Evolutionary conservation across 257 asterid genomes (phyloP).

Genomic region (Nicotiana benthamiana): DNA sequence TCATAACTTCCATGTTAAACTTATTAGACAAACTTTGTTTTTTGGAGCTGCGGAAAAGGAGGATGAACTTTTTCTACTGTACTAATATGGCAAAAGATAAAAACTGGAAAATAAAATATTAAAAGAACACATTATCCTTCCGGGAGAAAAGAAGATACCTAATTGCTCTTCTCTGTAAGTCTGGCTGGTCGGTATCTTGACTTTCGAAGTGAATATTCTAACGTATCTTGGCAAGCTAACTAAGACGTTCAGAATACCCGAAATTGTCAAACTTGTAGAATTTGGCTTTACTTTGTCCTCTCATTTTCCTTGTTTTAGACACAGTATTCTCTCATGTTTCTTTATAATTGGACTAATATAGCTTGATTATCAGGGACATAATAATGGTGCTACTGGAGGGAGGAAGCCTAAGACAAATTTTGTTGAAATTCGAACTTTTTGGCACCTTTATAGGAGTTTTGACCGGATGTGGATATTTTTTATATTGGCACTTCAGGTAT

Average conservation of each 20-base stretch:
- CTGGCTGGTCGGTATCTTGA: background rate
- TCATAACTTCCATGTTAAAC: background rate
- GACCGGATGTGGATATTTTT: conserved; percentile 96
- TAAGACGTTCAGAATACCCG: background rate
- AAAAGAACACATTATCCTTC: background rate
- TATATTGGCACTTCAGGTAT: conserved; percentile 88
- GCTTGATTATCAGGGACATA: conserved; percentile 36
- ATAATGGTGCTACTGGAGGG: conserved; percentile 45
- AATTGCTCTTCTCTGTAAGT: background rate
- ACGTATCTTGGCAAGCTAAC: background rate
- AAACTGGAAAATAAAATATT: background rate
- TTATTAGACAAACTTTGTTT: background rate
- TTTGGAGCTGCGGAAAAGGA: background rate
- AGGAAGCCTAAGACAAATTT: conserved; percentile 91
- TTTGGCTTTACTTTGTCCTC: background rate
- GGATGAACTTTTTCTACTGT: background rate
- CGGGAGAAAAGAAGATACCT: background rate
- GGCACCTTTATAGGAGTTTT: conserved; percentile 90
- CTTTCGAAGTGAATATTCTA: background rate
- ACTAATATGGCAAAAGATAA: background rate
- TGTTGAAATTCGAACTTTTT: conserved; percentile 94
- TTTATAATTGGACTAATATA: conserved; percentile 12
- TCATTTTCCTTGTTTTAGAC: background rate
- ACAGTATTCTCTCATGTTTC: background rate
- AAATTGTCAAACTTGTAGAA: background rate